phyloP scores from a whole-genome alignment of 2,329 filamentous ascomycete genomes.

The Phoma sp. region DNA sequence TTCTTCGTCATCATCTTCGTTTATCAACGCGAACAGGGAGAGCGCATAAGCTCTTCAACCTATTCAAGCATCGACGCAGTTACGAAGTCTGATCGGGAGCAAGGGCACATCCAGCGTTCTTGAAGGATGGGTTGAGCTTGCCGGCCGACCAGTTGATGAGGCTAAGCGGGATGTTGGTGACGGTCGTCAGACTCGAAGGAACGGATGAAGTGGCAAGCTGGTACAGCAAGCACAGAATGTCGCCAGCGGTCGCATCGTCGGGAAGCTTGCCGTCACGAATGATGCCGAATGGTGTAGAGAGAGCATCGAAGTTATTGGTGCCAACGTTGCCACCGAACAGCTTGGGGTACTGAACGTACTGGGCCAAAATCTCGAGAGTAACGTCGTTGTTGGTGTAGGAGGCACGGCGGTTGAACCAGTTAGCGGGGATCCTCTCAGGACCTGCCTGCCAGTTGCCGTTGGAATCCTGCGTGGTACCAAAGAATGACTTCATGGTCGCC shows the following conservation, averaged over 20 bases:
- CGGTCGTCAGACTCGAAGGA: slow-evolving; percentile 34
- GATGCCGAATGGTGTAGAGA: slow-evolving; percentile 44
- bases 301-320: slow-evolving; percentile 45
- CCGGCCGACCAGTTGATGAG: slow-evolving; percentile 23
- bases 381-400: slow-evolving; percentile 48
- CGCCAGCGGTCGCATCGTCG: slow-evolving; percentile 27
- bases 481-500: slow-evolving; percentile 38
- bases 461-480: slow-evolving; percentile 48
- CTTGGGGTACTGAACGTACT: slow-evolving; percentile 53
- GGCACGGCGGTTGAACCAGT: slow-evolving; percentile 46
- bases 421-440: slow-evolving; percentile 49
- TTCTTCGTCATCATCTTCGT: not conserved
- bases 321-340: slow-evolving; percentile 53
- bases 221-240: slow-evolving; percentile 52
- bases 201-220: slow-evolving; percentile 49
- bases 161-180: slow-evolving; percentile 18
- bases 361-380: slow-evolving; percentile 47
- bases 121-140: slow-evolving; percentile 32
- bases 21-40: slow-evolving; percentile 2
- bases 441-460: slow-evolving; percentile 11
- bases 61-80: slow-evolving; percentile 2
- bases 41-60: slow-evolving; percentile 17
- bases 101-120: slow-evolving; percentile 50
- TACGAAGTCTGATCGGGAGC: slow-evolving; percentile 51
- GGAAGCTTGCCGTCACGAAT: slow-evolving; percentile 50